These are phyloP conservation scores for Dioscorea zingiberensis DNA, from an alignment of 106 monocot species.

Conservation along the genomic window DNA sequence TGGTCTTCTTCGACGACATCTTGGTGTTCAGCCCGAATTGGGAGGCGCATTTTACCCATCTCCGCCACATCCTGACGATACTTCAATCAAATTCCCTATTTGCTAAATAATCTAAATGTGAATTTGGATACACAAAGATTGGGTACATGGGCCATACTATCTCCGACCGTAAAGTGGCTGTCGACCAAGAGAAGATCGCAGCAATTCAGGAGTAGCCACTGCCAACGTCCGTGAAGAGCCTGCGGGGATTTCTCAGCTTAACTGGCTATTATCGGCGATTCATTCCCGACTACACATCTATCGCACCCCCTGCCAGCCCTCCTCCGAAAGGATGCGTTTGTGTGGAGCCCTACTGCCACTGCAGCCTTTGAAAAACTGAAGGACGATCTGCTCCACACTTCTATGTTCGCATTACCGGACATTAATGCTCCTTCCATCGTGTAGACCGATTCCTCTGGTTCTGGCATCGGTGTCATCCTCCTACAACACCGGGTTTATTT, in stretches of 20 bases:
- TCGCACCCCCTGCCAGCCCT: background rate
- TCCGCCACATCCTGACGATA: background rate
- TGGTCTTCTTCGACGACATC: constrained; percentile 4
- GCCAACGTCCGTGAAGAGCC: background rate
- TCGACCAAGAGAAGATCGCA: background rate
- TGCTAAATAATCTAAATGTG: no score
- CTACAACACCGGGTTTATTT: constrained; percentile 1
- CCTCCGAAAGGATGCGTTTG: no score
- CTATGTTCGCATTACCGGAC: background rate
- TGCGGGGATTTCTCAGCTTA: constrained; percentile 5
- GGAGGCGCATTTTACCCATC: background rate
- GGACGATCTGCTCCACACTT: background rate
- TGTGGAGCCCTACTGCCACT: no score
- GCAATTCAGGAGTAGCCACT: background rate
- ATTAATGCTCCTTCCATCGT: background rate
- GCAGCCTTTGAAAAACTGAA: background rate
- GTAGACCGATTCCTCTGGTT: background rate
- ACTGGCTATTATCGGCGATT: background rate
- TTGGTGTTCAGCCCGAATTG: background rate
- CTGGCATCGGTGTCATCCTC: background rate
- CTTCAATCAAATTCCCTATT: no score
- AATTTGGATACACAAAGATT: background rate
- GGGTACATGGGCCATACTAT: constrained; percentile 4
- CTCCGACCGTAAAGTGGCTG: background rate
- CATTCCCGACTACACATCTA: background rate